phyloP scores from a whole-genome alignment of 495 filamentous ascomycete genomes.

The Pyrenula aspistea region DNA sequence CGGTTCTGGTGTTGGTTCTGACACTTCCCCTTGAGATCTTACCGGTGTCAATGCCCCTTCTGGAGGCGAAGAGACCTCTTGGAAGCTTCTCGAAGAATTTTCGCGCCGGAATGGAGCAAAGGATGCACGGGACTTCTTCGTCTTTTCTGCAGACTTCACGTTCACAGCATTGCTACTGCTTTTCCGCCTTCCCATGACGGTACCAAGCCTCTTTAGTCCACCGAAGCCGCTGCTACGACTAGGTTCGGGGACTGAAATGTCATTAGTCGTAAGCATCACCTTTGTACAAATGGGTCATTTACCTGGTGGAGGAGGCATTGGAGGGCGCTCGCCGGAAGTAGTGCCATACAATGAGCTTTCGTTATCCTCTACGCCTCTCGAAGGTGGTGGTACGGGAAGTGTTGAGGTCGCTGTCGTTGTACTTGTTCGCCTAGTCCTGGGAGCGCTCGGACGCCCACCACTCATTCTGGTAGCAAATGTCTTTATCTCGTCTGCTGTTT shows the following conservation, averaged over 20 bases:
- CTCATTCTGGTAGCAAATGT: slow-evolving; percentile 54
- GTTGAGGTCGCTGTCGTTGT: slow-evolving; percentile 5
- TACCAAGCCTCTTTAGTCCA: slow-evolving; percentile 58
- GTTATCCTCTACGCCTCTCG: slow-evolving; percentile 38
- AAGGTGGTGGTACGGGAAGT: slow-evolving; percentile 26
- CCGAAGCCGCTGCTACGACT: slow-evolving; percentile 31
- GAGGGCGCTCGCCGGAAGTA: not conserved
- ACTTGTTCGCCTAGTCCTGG: slow-evolving; percentile 10
- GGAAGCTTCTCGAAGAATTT: slow-evolving; percentile 18
- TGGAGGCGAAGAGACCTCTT: slow-evolving; percentile 12
- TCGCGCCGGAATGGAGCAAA: slow-evolving; percentile 41
- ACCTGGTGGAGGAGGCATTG: not conserved
- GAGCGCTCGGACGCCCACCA: slow-evolving; percentile 12
- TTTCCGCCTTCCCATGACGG: slow-evolving; percentile 60
- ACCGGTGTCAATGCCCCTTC: not conserved
- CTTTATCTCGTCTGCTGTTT: slow-evolving; percentile 81
- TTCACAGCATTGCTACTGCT: slow-evolving; percentile 23
- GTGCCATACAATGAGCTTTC: slow-evolving; percentile 28
- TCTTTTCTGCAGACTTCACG: slow-evolving; percentile 29
- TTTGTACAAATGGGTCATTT: too few species aligned
- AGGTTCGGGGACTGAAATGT: slow-evolving; percentile 17
- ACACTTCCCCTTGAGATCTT: not conserved
- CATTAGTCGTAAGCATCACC: not conserved
- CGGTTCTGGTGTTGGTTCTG: not conserved
- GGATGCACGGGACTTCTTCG: slow-evolving; percentile 28